Evolutionary conservation across 2,329 filamentous ascomycete genomes (phyloP).

Genomic region (Leptographium radiaticola): DNA sequence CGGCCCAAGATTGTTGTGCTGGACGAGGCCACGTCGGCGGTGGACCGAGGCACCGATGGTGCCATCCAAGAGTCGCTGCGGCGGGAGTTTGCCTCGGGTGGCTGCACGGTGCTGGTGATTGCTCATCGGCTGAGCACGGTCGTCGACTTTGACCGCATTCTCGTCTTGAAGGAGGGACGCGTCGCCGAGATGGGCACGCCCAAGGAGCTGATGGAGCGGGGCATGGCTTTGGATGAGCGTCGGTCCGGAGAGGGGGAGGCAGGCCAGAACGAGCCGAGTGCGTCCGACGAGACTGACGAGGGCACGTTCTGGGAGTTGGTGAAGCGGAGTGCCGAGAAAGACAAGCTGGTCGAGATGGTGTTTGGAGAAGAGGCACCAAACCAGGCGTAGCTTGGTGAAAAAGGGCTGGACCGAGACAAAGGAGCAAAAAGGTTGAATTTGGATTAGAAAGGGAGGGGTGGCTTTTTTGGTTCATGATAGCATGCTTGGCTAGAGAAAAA

Average conservation of each 20-base stretch:
- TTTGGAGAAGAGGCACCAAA: background rate
- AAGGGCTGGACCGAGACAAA: background rate
- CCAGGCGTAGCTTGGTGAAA: background rate
- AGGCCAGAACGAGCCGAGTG: background rate
- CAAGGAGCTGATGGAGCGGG: constrained; percentile 24
- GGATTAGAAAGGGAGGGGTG: too few relatives aligned
- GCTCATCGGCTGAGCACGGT: constrained; percentile 30
- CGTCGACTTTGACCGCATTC: constrained; percentile 35
- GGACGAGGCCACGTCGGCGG: constrained; percentile 32
- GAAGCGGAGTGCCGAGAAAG: constrained; percentile 11
- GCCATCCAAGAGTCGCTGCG: constrained; percentile 43
- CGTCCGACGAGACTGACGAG: background rate
- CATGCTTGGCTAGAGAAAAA: too few relatives aligned
- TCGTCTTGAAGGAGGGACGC: constrained; percentile 33
- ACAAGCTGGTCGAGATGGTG: constrained; percentile 11
- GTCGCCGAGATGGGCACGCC: constrained; percentile 30
- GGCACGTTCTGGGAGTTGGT: constrained; percentile 12
- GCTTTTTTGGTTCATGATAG: too few relatives aligned
- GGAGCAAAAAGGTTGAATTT: too few relatives aligned
- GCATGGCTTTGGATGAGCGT: constrained; percentile 16
- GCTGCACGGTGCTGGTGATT: constrained; percentile 38
- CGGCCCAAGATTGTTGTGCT: constrained; percentile 27
- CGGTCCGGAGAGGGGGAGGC: background rate
- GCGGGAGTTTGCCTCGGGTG: constrained; percentile 29
- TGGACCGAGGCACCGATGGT: constrained; percentile 43